phyloP scores from a whole-genome alignment of 148 eudicot genomes.

The Tetragonia tetragonoides region DNA sequence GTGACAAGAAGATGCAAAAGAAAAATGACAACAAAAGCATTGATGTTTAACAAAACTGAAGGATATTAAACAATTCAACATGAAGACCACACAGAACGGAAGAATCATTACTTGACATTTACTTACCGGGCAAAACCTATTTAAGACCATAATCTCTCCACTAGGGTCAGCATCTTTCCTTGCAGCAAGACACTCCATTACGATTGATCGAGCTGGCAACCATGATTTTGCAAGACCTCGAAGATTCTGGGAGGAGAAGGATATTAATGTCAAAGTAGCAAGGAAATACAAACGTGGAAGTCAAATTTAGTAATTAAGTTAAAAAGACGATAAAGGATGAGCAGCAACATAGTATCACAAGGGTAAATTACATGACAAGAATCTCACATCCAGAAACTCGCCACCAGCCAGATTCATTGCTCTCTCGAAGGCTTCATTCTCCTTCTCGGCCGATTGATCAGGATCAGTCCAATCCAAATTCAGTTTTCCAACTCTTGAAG shows the following conservation, averaged over 20 bases:
- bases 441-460: slow-evolving; percentile 82
- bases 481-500: slow-evolving; percentile 80
- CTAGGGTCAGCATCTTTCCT: slow-evolving; percentile 49
- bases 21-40: too few species aligned
- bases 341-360: too few species aligned
- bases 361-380: neutral
- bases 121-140: slow-evolving; percentile 59
- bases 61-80: slow-evolving; percentile 1
- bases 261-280: slow-evolving; percentile 6
- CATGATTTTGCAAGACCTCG: slow-evolving; percentile 53
- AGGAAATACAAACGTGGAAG: too few species aligned
- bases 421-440: slow-evolving; percentile 70
- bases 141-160: slow-evolving; percentile 57
- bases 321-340: too few species aligned
- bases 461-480: slow-evolving; percentile 86
- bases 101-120: too few species aligned
- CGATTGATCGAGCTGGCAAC: slow-evolving; percentile 64
- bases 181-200: slow-evolving; percentile 50
- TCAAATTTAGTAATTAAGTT: too few species aligned
- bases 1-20: neutral
- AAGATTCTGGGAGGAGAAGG: slow-evolving; percentile 43
- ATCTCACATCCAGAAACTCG: slow-evolving; percentile 80
- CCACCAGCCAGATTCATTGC: slow-evolving; percentile 78
- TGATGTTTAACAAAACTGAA: too few species aligned
- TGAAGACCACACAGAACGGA: neutral